phyloP scores from a whole-genome alignment of 2,329 filamentous ascomycete genomes.

The Arthrocladium fulminans region DNA sequence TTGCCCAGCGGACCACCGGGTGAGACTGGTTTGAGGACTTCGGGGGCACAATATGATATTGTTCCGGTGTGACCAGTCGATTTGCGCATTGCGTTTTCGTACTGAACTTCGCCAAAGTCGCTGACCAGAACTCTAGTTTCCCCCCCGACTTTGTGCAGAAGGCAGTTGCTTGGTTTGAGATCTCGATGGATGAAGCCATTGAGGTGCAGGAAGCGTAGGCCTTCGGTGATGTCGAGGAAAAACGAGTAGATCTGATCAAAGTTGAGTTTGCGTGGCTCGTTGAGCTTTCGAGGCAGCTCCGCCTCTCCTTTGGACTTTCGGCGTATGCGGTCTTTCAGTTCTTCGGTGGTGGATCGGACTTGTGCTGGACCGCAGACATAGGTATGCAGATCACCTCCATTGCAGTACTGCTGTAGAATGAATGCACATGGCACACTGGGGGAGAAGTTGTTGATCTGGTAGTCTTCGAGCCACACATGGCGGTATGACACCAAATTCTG shows the following conservation, averaged over 20 bases:
- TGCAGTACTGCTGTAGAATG: constrained; percentile 96
- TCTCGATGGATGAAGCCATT: constrained; percentile 95
- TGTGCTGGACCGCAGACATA: constrained; percentile 68
- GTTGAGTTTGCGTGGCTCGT: constrained; percentile 48
- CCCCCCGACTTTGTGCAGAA: constrained; percentile 67
- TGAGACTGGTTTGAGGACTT: constrained; percentile 64
- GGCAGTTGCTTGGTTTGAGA: constrained; percentile 90
- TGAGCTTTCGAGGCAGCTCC: constrained; percentile 50
- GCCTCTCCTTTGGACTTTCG: constrained; percentile 69
- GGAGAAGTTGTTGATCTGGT: constrained; percentile 72
- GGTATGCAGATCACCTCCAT: constrained; percentile 78
- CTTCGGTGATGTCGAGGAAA: constrained; percentile 90
- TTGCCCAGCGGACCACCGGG: constrained; percentile 69
- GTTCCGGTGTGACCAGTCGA: constrained; percentile 92
- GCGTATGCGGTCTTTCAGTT: constrained; percentile 79
- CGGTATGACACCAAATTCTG: constrained; percentile 94
- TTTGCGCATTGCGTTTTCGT: constrained; percentile 68
- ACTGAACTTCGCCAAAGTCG: constrained; percentile 94
- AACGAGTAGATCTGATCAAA: constrained; percentile 96
- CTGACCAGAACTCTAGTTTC: constrained; percentile 78
- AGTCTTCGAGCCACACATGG: constrained; percentile 93
- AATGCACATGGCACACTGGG: constrained; percentile 91
- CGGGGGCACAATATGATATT: constrained; percentile 93
- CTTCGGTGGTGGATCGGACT: constrained; percentile 61
- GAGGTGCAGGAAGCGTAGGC: constrained; percentile 77